phyloP scores from a whole-genome alignment of 441 rosid species.

The Raphanus hybrid region DNA sequence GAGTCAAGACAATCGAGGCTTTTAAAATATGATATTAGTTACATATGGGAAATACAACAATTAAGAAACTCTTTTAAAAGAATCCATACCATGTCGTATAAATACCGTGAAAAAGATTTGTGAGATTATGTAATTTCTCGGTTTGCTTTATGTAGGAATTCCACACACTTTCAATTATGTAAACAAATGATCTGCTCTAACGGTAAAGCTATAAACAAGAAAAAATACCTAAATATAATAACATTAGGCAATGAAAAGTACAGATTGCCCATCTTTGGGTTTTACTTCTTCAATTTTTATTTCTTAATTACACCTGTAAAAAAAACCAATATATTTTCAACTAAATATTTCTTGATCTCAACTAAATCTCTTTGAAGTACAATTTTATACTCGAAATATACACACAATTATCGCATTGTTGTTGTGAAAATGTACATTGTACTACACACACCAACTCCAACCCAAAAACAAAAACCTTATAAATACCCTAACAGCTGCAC shows the following conservation, averaged over 20 bases:
- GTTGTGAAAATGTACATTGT: conserved; percentile 36
- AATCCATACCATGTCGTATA: neutral
- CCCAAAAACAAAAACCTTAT: conserved; percentile 24
- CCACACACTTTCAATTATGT: neutral
- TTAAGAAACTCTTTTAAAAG: neutral
- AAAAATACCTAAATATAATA: neutral
- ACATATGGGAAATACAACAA: neutral
- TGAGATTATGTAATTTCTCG: neutral
- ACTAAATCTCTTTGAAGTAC: conserved; percentile 26
- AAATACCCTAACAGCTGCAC: neutral
- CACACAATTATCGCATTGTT: conserved; percentile 30
- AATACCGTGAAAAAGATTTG: neutral
- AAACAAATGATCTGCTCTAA: neutral
- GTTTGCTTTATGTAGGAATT: neutral
- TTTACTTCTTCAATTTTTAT: neutral
- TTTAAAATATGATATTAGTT: neutral
- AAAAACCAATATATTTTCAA: neutral
- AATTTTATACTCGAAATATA: neutral
- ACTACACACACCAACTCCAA: conserved; percentile 38
- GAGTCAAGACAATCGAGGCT: neutral
- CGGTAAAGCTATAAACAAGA: conserved; percentile 28
- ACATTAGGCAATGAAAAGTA: neutral
- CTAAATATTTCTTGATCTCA: conserved; percentile 11
- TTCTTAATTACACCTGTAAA: neutral
- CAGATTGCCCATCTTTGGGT: neutral